Evolutionary conservation across 1,284 basidiomycete genomes (phyloP).

Genomic region (Ganoderma lucidum): DNA sequence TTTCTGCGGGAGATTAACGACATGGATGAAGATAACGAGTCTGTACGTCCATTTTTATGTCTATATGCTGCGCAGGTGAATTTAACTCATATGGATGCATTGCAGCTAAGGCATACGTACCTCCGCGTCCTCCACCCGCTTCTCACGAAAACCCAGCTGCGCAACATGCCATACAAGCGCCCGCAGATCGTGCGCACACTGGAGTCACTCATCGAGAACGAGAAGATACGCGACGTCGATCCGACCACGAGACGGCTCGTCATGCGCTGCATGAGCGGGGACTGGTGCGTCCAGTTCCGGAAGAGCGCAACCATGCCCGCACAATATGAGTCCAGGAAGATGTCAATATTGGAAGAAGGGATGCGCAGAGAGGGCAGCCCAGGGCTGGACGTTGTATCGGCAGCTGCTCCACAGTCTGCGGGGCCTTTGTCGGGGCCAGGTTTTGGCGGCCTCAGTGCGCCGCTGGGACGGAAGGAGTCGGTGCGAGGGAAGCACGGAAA

Average conservation of each 20-base stretch:
- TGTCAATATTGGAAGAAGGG: slow-evolving; percentile 32
- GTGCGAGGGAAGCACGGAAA: slow-evolving; percentile 55
- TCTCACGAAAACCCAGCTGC: slow-evolving; percentile 93
- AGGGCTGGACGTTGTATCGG: slow-evolving; percentile 51
- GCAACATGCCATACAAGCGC: slow-evolving; percentile 88
- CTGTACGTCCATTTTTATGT: slow-evolving; percentile 64
- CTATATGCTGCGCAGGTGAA: neutral
- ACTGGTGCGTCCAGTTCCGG: slow-evolving; percentile 83
- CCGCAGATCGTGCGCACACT: slow-evolving; percentile 87
- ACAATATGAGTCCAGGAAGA: slow-evolving; percentile 40
- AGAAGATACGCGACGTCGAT: slow-evolving; percentile 82
- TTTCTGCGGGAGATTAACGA: slow-evolving; percentile 93
- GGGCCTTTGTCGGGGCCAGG: slow-evolving; percentile 12
- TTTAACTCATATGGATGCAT: neutral
- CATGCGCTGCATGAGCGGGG: slow-evolving; percentile 87
- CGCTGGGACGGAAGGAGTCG: slow-evolving; percentile 41
- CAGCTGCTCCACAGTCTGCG: slow-evolving; percentile 37
- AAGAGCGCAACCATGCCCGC: slow-evolving; percentile 40
- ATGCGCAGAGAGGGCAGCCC: slow-evolving; percentile 46
- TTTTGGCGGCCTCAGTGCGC: slow-evolving; percentile 26
- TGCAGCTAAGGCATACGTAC: slow-evolving; percentile 93
- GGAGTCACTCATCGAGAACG: slow-evolving; percentile 80
- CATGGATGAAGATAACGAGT: slow-evolving; percentile 93
- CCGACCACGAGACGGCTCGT: slow-evolving; percentile 91
- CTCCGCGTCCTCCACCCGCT: slow-evolving; percentile 96